Evolutionary conservation across 306 rosid species (phyloP), one percentile per base, ranked within the genome.

Genomic region (Quercus alba): DNA sequence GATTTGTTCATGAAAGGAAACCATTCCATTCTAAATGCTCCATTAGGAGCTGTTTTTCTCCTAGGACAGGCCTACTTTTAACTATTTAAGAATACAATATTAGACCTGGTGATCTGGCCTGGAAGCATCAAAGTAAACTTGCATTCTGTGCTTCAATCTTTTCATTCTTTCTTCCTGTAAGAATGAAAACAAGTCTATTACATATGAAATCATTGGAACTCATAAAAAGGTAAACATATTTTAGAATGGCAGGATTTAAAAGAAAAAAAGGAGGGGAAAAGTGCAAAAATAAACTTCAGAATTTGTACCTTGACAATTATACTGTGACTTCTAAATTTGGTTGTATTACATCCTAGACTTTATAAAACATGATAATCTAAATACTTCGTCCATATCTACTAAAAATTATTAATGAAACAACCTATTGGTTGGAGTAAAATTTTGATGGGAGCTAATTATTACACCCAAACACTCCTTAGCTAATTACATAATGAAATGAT

Each of bases 31-130:
- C 66, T 12, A 59, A 14, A 59, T 59, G 33, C 67, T 23, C 13
- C 26, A 59, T 4, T 23, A 59, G 25, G 67, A 12, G 67, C 25
- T 59, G 19, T 23, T 11, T 11, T 12, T 49, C 54, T 59, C 33
- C 28, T 23, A 1, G 67, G 67, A 59, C 67, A 23, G 25, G 33
- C 25, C 67, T 23, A 10, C 33, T 3, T 20, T 20, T 59, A 59
- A 59, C 33, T 3, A 23, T 66, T 52, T 56, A 56, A 73, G 57
- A 77, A 59, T 46, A 54, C 35, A 76, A 35, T 49, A 49, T 68
- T 30, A 61, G 28, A 94, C 98, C 93, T 90, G 97, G 86, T 92
- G 97, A 75, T 94, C 96, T 28, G 81, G 81, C 87, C 80, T 86
- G 6, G 97, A 85, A 66, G 89, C 90, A 80, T 94, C 98, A 80